phyloP scores from a whole-genome alignment of 768 basidiomycete species.

The Hypholoma sublateritium region DNA sequence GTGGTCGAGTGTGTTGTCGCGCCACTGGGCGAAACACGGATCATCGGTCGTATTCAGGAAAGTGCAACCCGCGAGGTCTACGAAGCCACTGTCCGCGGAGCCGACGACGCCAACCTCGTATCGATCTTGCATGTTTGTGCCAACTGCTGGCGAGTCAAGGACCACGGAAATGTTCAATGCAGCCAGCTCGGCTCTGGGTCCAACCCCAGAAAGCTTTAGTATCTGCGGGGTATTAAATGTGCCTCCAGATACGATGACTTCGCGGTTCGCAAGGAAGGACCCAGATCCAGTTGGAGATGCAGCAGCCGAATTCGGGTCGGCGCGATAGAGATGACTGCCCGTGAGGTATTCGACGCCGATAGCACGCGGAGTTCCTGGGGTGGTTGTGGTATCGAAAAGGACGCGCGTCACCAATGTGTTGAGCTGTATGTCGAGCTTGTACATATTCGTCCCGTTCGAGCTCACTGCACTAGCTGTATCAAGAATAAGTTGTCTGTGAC shows the following conservation, averaged over 20 bases:
- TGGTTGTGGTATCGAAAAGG: slow-evolving; percentile 1
- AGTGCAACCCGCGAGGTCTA: not conserved
- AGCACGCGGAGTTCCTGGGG: not conserved
- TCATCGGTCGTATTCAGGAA: slow-evolving; percentile 6
- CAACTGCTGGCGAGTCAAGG: not conserved
- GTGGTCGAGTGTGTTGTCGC: slow-evolving; percentile 1
- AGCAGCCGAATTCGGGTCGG: slow-evolving; percentile 1
- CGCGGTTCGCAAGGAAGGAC: slow-evolving; percentile 3
- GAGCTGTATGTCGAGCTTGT: slow-evolving; percentile 3
- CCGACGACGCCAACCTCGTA: slow-evolving; percentile 5
- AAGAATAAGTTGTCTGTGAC: slow-evolving; percentile 1
- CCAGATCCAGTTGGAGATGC: not conserved
- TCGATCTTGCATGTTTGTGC: slow-evolving; percentile 8
- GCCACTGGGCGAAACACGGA: slow-evolving; percentile 4
- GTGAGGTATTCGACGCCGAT: slow-evolving; percentile 5
- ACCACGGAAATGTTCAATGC: not conserved
- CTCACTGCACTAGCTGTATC: slow-evolving; percentile 2
- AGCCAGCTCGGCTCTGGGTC: not conserved
- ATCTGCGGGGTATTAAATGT: slow-evolving; percentile 5
- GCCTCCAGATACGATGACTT: slow-evolving; percentile 3
- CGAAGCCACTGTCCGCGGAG: not conserved
- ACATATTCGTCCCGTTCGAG: not conserved
- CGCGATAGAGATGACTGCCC: slow-evolving; percentile 2
- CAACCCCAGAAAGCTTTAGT: slow-evolving; percentile 2
- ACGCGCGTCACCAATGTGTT: slow-evolving; percentile 5